These are phyloP conservation scores for Cyclocybe aegerita DNA, from an alignment of 768 basidiomycete genomes.

Conservation along the genomic window DNA sequence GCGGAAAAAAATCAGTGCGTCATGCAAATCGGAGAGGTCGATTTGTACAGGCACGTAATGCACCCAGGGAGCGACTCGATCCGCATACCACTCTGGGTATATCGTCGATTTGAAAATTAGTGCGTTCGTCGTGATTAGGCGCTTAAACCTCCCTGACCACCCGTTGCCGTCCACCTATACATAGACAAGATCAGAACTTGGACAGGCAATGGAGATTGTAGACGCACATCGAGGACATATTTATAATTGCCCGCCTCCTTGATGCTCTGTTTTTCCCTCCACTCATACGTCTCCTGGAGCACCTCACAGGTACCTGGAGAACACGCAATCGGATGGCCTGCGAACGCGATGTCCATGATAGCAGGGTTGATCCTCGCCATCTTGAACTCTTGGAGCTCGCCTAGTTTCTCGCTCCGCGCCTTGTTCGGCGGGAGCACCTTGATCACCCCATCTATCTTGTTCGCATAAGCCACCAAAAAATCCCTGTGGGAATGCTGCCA, in stretches of 20 bases:
- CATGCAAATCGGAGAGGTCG: slow-evolving; percentile 68
- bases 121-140: slow-evolving; percentile 60
- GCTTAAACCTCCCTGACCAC: slow-evolving; percentile 71
- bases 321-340: slow-evolving; percentile 44
- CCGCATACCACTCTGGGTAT: slow-evolving; percentile 71
- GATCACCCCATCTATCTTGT: slow-evolving; percentile 38
- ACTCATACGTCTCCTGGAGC: slow-evolving; percentile 49
- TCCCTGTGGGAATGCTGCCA: slow-evolving; percentile 55
- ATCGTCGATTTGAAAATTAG: slow-evolving; percentile 70
- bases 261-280: slow-evolving; percentile 41
- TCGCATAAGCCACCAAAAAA: slow-evolving; percentile 43
- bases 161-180: slow-evolving; percentile 60
- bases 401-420: slow-evolving; percentile 28
- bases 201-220: not conserved
- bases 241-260: slow-evolving; percentile 56
- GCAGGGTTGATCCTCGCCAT: slow-evolving; percentile 48
- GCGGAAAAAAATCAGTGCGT: slow-evolving; percentile 71
- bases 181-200: not conserved
- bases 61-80: slow-evolving; percentile 65
- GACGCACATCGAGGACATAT: slow-evolving; percentile 56
- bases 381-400: slow-evolving; percentile 27
- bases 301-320: slow-evolving; percentile 37
- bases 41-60: slow-evolving; percentile 73
- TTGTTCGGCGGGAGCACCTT: slow-evolving; percentile 35
- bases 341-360: slow-evolving; percentile 62